Conservation (phyloP, 1,284 basidiomycete species). For the Malassezia psittaci region DNA sequence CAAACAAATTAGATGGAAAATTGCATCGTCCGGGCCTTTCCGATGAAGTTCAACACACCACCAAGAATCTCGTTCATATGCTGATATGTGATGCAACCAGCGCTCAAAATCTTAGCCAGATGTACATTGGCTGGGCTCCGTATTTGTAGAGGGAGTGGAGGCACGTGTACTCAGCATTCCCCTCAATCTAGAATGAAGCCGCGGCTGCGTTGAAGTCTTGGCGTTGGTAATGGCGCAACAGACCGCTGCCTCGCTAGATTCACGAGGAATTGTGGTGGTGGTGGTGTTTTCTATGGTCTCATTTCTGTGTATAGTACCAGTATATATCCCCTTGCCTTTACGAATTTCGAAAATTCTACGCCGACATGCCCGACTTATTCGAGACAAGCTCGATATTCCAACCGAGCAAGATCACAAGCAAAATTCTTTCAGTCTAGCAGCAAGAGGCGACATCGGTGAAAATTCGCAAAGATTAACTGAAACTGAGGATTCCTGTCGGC, state of each 20-base stretch:
- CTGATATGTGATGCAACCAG: slow-evolving; percentile 44
- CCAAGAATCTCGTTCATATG: slow-evolving; percentile 42
- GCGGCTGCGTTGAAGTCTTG: no score
- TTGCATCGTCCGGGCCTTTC: slow-evolving; percentile 26
- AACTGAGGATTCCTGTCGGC: no score
- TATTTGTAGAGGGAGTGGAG: slow-evolving; percentile 9
- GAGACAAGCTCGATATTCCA: background rate
- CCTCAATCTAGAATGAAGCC: no score
- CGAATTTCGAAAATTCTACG: slow-evolving; percentile 12
- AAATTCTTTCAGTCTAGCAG: background rate
- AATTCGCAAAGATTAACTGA: no score
- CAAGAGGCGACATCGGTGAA: background rate
- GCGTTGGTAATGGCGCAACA: background rate
- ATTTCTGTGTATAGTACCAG: slow-evolving; percentile 36
- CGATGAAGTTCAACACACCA: slow-evolving; percentile 27
- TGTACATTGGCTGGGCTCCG: slow-evolving; percentile 39
- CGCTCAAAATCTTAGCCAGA: slow-evolving; percentile 31
- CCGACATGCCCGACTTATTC: background rate
- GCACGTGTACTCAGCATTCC: background rate
- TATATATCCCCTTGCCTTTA: slow-evolving; percentile 28
- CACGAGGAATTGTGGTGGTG: slow-evolving; percentile 43
- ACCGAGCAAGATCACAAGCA: background rate
- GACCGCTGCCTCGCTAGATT: slow-evolving; percentile 19
- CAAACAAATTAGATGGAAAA: slow-evolving; percentile 39
- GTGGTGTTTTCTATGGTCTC: slow-evolving; percentile 42